Base-by-base conservation (phyloP, 2,329 filamentous ascomycete species). In the Daldinia eschscholtzii region DNA sequence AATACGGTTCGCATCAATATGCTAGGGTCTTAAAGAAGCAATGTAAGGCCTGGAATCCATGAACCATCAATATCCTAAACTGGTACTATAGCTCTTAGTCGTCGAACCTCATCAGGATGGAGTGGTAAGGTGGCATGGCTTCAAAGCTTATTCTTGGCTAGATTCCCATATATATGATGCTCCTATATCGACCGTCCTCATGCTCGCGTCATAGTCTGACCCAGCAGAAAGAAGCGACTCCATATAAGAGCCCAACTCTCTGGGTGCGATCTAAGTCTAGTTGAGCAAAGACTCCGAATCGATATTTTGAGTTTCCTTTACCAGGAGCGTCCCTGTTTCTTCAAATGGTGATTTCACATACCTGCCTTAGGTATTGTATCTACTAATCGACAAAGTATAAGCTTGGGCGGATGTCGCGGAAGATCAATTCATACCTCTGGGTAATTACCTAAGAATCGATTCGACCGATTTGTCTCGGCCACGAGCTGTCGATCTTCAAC, bases 371-470 rank as follows among this genome's bases (percentile, higher is more conserved):
- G 20, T 23, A 23, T 23, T 23, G 20, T 33, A 33, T 9, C 30
- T 33, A 33, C 30, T 33, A 33, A 33, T 33, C 35, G 13, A 57
- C 64, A 64, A 64, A 64, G 53, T 65, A 10, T 61, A 64, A 64
- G 53, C 52, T 33, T 18, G 48, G 26, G 55, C 70, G 65, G 65
- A 68, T 64, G 20, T 5, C 23, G 3, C 65, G 65, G 70, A 61
- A 48, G 59, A 53, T 55, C 63, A 53, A 23, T 26, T n/a, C 53
- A 39, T 35, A 50, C 61, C 64, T 65, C 58, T 53, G 61, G 59
- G 67, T 67, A 13, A 13, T 52, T 61, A 41, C 7, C 23, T 12
- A n/a, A 42, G 28, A 48, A 48, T 48, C 13, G 13, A 48, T 28
- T 4, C 10, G 15, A 12, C 26, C 15, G 13, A 33, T 13, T 3